Evolutionary conservation across 106 monocot species (phyloP).

Genomic region (Dioscorea dumetorum): DNA sequence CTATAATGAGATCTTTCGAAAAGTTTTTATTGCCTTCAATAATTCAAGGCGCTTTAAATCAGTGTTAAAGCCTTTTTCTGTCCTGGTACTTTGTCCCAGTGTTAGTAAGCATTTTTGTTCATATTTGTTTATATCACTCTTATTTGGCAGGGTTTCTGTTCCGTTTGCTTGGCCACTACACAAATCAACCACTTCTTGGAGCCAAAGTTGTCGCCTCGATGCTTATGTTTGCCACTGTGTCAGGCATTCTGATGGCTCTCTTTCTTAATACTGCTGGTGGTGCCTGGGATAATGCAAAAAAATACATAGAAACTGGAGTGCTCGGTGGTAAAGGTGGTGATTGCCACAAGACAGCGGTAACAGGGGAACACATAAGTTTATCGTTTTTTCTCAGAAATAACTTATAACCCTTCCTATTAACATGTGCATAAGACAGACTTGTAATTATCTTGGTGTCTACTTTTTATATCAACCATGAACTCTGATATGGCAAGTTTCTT

Average conservation of each 20-base stretch:
- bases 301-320: constrained; percentile 95
- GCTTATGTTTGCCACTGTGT: constrained; percentile 97
- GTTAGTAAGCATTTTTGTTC: too few relatives aligned
- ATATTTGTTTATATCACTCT: not conserved
- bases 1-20: too few relatives aligned
- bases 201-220: constrained; percentile 95
- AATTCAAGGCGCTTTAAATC: not conserved
- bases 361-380: constrained; percentile 91
- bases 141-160: constrained; percentile 65
- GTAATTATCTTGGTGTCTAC: too few relatives aligned
- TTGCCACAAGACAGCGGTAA: constrained; percentile 89
- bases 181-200: constrained; percentile 80
- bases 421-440: too few relatives aligned
- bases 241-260: constrained; percentile 97
- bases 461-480: too few relatives aligned
- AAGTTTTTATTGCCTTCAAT: not conserved
- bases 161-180: constrained; percentile 65
- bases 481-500: too few relatives aligned
- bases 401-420: not conserved
- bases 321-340: constrained; percentile 98
- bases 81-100: too few relatives aligned
- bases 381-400: not conserved
- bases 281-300: constrained; percentile 99
- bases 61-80: too few relatives aligned
- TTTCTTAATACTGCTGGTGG: constrained; percentile 97